Percentiles rank a stretch among this genome's conserved stretches.
Conservation (phyloP, 805 yeast genomes). For the Barnettozyma sucrosica region DNA sequence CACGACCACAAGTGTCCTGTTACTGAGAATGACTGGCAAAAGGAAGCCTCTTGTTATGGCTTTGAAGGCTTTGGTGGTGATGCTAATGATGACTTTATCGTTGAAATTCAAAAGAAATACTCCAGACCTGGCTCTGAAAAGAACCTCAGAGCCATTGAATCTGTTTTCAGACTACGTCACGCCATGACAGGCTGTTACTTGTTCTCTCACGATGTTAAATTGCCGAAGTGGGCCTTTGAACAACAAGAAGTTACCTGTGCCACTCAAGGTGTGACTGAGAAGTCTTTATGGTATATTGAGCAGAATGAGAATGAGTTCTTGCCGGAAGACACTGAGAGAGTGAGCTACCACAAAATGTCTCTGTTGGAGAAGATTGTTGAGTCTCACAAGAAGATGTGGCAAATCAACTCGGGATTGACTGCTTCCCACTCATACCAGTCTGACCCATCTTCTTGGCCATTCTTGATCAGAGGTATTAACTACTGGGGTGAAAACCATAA, state of each 20-base stretch:
- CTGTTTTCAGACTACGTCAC: slow-evolving; percentile 69
- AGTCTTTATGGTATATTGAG: slow-evolving; percentile 71
- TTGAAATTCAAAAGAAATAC: slow-evolving; percentile 57
- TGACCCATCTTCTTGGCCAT: slow-evolving; percentile 69
- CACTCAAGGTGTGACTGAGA: slow-evolving; percentile 53
- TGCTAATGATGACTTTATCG: slow-evolving; percentile 76
- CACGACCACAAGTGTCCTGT: slow-evolving; percentile 82
- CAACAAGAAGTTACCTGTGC: slow-evolving; percentile 87
- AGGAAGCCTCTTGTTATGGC: slow-evolving; percentile 76
- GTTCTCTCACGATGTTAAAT: slow-evolving; percentile 67
- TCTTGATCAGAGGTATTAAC: slow-evolving; percentile 69
- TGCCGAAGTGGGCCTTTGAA: slow-evolving; percentile 79
- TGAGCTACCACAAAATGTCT: slow-evolving; percentile 47
- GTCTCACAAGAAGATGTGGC: slow-evolving; percentile 72
- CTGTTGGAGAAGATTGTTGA: slow-evolving; percentile 60
- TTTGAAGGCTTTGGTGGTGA: slow-evolving; percentile 73
- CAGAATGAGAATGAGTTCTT: slow-evolving; percentile 50
- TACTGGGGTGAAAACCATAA: slow-evolving; percentile 63
- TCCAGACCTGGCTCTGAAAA: slow-evolving; percentile 49
- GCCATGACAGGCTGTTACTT: slow-evolving; percentile 75
- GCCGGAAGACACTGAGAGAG: slow-evolving; percentile 38
- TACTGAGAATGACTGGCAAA: slow-evolving; percentile 73
- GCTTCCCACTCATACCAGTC: slow-evolving; percentile 70
- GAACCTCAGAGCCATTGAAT: slow-evolving; percentile 57
- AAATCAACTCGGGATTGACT: slow-evolving; percentile 61